A percentile compares a stretch with the other conserved stretches of the same genome.
Evolutionary conservation across 768 basidiomycete genomes (phyloP).

Genomic region (Paxillus ammoniavirescens): DNA sequence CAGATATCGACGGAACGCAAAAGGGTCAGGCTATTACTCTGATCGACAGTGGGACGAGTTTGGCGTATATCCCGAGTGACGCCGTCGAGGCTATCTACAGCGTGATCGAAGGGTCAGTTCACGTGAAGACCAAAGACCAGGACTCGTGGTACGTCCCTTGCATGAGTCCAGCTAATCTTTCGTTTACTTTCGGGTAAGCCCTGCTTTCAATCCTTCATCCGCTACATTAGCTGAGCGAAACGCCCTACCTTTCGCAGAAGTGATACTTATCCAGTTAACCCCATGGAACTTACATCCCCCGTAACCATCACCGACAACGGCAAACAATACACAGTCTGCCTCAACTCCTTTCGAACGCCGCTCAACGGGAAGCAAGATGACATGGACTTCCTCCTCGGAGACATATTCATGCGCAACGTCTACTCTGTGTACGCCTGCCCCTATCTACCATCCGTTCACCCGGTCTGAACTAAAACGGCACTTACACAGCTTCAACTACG

Average conservation of each 20-base stretch:
- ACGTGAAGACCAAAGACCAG: constrained; percentile 24
- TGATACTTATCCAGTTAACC: constrained; percentile 39
- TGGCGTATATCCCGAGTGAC: constrained; percentile 32
- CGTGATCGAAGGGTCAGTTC: constrained; percentile 35
- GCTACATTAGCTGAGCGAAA: neutral
- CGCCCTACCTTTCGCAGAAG: constrained; percentile 16
- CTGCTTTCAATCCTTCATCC: neutral
- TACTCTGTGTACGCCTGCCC: constrained; percentile 37
- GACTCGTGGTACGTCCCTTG: constrained; percentile 40
- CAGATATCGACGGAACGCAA: constrained; percentile 31
- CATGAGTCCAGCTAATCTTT: constrained; percentile 28
- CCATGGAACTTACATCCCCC: constrained; percentile 41
- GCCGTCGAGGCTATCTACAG: constrained; percentile 40
- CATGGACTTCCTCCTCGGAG: constrained; percentile 42
- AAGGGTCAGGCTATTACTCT: constrained; percentile 34
- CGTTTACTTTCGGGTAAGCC: constrained; percentile 21
- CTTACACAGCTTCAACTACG: constrained; percentile 40
- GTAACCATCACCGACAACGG: constrained; percentile 24
- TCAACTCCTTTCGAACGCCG: constrained; percentile 31
- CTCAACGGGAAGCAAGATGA: constrained; percentile 25
- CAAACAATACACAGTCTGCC: constrained; percentile 38
- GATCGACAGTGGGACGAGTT: constrained; percentile 45
- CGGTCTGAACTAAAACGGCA: neutral
- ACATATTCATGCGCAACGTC: constrained; percentile 46
- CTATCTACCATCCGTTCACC: neutral